Evolutionary conservation across 495 filamentous ascomycete genomes (phyloP).

Genomic region (Tuber melanosporum): DNA sequence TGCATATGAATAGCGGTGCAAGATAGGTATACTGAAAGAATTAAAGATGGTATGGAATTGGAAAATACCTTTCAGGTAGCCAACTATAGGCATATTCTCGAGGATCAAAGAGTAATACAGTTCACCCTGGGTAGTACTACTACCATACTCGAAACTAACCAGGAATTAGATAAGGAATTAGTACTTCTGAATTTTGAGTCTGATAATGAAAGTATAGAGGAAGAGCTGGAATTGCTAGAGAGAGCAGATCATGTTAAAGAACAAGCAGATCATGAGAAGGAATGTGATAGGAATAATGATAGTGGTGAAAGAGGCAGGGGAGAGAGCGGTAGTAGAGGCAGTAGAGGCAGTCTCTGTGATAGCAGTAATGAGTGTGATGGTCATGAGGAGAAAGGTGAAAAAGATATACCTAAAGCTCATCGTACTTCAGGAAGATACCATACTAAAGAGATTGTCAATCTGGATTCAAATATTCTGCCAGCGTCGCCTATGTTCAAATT

Average conservation of each 20-base stretch:
- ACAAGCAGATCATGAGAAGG: neutral
- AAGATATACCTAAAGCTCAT: neutral
- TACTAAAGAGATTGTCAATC: neutral
- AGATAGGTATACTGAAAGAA: neutral
- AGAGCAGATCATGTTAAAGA: neutral
- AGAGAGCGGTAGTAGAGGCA: neutral
- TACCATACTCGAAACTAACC: neutral
- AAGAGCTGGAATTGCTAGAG: neutral
- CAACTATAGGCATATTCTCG: neutral
- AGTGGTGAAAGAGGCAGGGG: neutral
- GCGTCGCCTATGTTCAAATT: neutral
- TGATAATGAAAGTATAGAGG: neutral
- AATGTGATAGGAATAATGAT: neutral
- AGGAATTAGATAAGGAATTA: neutral
- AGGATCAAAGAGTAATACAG: neutral
- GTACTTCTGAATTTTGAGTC: neutral
- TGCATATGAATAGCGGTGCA: neutral
- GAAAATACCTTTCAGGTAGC: neutral
- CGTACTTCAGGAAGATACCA: neutral
- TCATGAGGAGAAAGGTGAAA: neutral
- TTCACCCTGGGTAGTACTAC: neutral
- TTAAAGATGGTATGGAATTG: neutral
- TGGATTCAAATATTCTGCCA: neutral
- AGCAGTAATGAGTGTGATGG: neutral
- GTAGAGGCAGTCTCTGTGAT: too few relatives aligned